Percentiles rank a stretch among this genome's conserved stretches.
These are phyloP conservation scores for Lizonia empirigonia DNA, from an alignment of 2,329 filamentous ascomycete species.

Conservation along the genomic window DNA sequence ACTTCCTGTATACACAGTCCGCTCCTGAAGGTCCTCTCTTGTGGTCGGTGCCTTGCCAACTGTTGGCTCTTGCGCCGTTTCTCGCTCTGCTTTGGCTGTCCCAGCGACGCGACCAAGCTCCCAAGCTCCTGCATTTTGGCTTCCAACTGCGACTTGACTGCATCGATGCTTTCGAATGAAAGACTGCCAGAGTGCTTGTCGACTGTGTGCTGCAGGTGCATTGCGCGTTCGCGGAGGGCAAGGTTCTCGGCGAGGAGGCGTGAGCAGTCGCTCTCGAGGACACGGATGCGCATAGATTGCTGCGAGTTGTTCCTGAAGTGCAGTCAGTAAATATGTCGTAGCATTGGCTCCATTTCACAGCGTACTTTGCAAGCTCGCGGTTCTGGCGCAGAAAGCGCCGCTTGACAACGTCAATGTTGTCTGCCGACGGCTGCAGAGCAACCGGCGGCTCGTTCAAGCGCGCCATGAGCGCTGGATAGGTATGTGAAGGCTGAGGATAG, in stretches of 20 bases:
- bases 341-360: neutral
- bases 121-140: conserved; percentile 74
- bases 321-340: conserved; percentile 15
- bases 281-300: conserved; percentile 77
- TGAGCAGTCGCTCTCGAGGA: conserved; percentile 75
- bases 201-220: conserved; percentile 71
- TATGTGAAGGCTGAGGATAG: conserved; percentile 44
- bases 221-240: conserved; percentile 70
- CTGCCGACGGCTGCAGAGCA: conserved; percentile 57
- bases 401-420: conserved; percentile 71
- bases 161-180: conserved; percentile 68
- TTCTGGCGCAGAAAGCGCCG: conserved; percentile 82
- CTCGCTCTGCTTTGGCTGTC: conserved; percentile 46
- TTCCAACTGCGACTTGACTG: conserved; percentile 74
- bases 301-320: conserved; percentile 69
- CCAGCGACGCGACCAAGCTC: conserved; percentile 69
- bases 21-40: conserved; percentile 62
- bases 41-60: conserved; percentile 54
- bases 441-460: conserved; percentile 75
- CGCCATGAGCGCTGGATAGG: conserved; percentile 67
- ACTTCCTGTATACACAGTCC: conserved; percentile 49
- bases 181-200: conserved; percentile 65
- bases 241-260: conserved; percentile 80
- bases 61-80: conserved; percentile 56
- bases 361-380: conserved; percentile 72